Evolutionary conservation across 192 early-diverging fungal species (phyloP).

Genomic region (Backusella mclennaniae): DNA sequence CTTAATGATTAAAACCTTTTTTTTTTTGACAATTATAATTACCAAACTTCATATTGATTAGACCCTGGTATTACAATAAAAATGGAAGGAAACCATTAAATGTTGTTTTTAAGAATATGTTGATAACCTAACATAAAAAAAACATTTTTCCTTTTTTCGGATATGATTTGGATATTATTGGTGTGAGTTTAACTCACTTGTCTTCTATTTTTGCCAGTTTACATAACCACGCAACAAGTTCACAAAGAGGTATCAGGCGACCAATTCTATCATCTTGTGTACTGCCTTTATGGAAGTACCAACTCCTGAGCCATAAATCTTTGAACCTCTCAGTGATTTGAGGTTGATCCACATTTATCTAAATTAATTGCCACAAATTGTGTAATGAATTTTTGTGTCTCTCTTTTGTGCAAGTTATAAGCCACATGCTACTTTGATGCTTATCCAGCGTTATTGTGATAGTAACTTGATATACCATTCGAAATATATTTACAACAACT

Average conservation of each 20-base stretch:
- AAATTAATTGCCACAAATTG: no score
- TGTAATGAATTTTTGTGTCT: no score
- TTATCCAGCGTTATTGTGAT: no score
- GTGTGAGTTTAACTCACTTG: background rate
- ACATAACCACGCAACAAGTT: constrained; percentile 1
- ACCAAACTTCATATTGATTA: background rate
- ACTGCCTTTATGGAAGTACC: background rate
- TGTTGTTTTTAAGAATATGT: background rate
- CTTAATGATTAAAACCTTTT: background rate
- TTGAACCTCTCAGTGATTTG: background rate
- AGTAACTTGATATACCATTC: no score
- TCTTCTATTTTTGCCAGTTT: background rate
- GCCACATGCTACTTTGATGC: no score
- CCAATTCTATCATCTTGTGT: background rate
- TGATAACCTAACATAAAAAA: background rate
- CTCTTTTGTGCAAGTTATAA: no score
- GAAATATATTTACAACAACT: no score
- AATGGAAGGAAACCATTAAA: background rate
- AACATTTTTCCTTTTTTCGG: background rate
- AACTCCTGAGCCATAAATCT: background rate
- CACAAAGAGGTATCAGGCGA: background rate
- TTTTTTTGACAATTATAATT: background rate
- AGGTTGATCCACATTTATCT: background rate
- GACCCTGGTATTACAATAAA: constrained; percentile 3
- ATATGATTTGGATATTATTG: background rate